These are phyloP conservation scores for Lentinula lateritia DNA, from an alignment of 768 basidiomycete genomes.

Conservation along the genomic window DNA sequence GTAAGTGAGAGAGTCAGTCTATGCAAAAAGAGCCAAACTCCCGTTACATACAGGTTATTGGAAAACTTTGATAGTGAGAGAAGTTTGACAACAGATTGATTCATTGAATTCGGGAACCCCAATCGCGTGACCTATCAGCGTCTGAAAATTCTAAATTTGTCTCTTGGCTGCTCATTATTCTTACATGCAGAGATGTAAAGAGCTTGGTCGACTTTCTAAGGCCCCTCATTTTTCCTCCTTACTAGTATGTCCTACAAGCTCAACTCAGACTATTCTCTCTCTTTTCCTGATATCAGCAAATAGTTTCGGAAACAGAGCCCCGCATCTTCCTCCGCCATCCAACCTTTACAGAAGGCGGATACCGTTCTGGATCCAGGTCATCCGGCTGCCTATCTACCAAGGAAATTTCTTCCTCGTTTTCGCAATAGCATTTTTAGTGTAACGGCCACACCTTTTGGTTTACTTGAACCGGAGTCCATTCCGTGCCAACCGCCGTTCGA, in stretches of 20 bases:
- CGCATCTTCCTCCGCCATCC: background rate
- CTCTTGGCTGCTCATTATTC: no score
- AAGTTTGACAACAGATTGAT: no score
- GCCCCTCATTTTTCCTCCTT: background rate
- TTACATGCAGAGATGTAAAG: constrained; percentile 6
- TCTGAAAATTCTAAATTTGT: no score
- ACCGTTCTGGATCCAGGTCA: constrained; percentile 1
- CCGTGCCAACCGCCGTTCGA: constrained; percentile 3
- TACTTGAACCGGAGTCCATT: background rate
- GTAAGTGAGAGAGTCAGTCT: no score
- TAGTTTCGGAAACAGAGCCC: constrained; percentile 5
- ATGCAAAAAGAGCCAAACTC: no score
- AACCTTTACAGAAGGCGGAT: background rate
- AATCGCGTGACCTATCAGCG: no score
- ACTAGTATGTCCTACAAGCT: background rate
- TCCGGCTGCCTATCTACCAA: background rate
- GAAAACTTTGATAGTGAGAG: no score
- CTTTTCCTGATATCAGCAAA: background rate
- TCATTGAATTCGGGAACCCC: no score
- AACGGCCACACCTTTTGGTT: background rate
- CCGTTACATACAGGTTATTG: no score
- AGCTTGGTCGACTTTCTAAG: constrained; percentile 1
- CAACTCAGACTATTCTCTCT: background rate
- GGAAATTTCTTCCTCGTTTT: background rate
- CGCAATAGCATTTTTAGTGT: background rate